Percentiles rank a stretch among this genome's conserved stretches.
Conservation (phyloP, 805 yeast species). For the Myxozyma sirexii region DNA sequence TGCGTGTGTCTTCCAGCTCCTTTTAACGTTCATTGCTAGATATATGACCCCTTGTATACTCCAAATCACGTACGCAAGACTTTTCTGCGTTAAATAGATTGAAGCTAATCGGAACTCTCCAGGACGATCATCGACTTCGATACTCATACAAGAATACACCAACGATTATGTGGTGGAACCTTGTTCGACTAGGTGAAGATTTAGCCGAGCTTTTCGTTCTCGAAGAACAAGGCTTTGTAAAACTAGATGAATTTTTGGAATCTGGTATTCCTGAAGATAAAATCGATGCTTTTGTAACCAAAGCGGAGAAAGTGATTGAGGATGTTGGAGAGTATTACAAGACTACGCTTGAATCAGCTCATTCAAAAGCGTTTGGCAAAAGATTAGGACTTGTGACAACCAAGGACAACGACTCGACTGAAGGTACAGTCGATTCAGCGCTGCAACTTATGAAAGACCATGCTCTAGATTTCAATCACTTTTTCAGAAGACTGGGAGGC, state of each 20-base stretch:
- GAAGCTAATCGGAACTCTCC: not conserved
- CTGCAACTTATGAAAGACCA: conserved; percentile 62
- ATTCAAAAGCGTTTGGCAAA: conserved; percentile 58
- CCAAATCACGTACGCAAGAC: conserved; percentile 73
- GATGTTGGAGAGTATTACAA: conserved; percentile 68
- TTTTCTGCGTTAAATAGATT: too few relatives aligned
- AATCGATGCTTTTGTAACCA: conserved; percentile 53
- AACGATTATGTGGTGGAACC: conserved; percentile 88
- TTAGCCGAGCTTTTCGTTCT: conserved; percentile 77
- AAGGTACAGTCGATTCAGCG: conserved; percentile 42
- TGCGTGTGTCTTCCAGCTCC: too few relatives aligned
- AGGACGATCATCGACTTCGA: conserved; percentile 68
- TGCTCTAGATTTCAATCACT: conserved; percentile 76
- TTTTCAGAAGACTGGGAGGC: conserved; percentile 67
- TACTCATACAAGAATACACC: conserved; percentile 87
- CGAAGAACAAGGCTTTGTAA: conserved; percentile 48
- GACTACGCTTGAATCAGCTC: conserved; percentile 59
- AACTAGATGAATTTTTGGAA: conserved; percentile 31
- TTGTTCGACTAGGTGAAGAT: conserved; percentile 80
- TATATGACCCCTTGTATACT: conserved; percentile 76
- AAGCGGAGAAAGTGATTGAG: conserved; percentile 69
- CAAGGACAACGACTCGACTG: conserved; percentile 47
- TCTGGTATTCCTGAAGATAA: conserved; percentile 53
- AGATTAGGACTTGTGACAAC: conserved; percentile 67
- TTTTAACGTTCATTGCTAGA: conserved; percentile 58